Conservation (phyloP, 208 protist genomes). For the Acanthamoeba culbertsoni region DNA sequence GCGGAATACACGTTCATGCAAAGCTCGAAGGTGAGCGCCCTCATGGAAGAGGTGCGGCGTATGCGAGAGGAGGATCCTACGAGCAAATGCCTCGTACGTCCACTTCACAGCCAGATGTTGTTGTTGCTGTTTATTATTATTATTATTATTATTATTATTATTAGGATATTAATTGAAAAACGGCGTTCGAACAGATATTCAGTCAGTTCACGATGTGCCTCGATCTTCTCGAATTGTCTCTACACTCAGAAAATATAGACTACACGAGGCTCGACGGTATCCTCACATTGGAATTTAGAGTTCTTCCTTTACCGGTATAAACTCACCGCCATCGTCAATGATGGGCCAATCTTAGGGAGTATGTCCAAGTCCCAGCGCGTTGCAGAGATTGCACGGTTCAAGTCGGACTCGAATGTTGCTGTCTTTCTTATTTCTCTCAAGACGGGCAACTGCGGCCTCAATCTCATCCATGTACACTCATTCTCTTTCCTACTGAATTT, state of each 20-base stretch:
- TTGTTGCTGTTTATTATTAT: not conserved
- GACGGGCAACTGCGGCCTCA: constrained; percentile 51
- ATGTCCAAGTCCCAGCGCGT: constrained; percentile 37
- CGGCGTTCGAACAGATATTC: not conserved
- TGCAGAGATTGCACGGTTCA: not conserved
- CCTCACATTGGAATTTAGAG: not conserved
- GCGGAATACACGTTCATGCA: not conserved
- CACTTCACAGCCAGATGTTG: not conserved
- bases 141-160: not conserved
- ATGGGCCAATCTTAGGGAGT: not conserved
- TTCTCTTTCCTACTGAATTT: not conserved
- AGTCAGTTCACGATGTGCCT: constrained; percentile 61
- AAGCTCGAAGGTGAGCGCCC: constrained; percentile 23
- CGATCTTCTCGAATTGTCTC: constrained; percentile 24
- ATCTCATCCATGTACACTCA: constrained; percentile 41
- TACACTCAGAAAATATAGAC: not conserved
- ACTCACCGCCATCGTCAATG: not conserved
- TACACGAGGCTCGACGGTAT: constrained; percentile 43
- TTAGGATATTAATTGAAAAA: not conserved
- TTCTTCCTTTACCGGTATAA: not conserved
- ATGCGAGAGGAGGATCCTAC: not conserved
- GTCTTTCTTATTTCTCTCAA: constrained; percentile 57
- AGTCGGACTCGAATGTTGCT: not conserved
- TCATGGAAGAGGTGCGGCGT: constrained; percentile 19
- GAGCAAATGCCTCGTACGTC: constrained; percentile 27